Evolutionary conservation across 768 basidiomycete species (phyloP), one percentile per base, ranked within the genome.

Genomic region (Suillus variegatus): DNA sequence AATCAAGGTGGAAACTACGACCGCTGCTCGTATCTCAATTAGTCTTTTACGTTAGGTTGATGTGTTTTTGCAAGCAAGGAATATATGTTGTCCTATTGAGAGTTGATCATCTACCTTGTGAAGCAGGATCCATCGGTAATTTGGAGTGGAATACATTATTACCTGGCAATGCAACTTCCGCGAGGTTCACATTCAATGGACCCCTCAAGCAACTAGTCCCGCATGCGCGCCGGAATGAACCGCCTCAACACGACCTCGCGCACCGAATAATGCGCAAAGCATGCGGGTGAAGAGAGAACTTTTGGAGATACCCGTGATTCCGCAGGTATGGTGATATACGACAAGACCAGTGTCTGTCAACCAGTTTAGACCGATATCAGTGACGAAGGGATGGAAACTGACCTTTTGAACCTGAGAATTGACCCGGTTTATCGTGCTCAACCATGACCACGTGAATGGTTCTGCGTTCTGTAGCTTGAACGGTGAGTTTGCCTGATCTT

Each of bases 281-380:
- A 92, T 7, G 88, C 88, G 4, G 95, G 95, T 0, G 91, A 87
- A 6, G 82, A 76, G 18, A 94, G 80, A 2, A 86, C 72, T 18
- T 84, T 77, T 7, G 75, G 67, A 2, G 86, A 80, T 1, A 90
- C 68, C 6, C 87, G 83, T 5, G 86, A 86, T 38, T 82, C 80
- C 0, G 95, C 85, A 0, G 97, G 97, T 56, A 99, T 97, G 1
- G 93, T 96, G 60, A 99, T 92, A 68, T 98, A 97, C 32, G 91
- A 85, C 36, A 99, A 77, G 57, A 99, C 84, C 4, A 99, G 84
- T 0, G 96, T 98, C 97, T 99, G 64, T 12, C 12, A 60, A 63
- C 12, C 6, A 18, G 18, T 43, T 60, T 32, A 60, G 6, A 55
- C 20, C 0, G 18, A 25, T 32, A 51, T 25, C 13, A 51, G 14